Conservation (phyloP, 2,329 filamentous ascomycete genomes). For the Madurella fahalii region DNA sequence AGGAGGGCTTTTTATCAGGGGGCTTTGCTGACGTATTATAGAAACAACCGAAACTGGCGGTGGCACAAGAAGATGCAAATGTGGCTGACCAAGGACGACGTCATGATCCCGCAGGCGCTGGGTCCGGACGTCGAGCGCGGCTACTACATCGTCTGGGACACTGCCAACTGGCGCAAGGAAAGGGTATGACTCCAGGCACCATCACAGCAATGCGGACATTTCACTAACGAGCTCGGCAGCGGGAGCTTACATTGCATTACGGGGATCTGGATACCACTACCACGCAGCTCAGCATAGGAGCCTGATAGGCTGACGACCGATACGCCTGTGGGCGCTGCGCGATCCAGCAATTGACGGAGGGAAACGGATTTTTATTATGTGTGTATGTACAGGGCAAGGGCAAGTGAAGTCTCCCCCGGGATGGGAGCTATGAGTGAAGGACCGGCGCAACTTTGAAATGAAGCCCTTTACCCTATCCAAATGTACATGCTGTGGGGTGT, state of each 20-base stretch:
- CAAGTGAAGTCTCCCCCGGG: not conserved
- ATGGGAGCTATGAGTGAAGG: not conserved
- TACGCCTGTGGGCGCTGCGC: not conserved
- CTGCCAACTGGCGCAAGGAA: slow-evolving; percentile 58
- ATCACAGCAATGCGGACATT: not conserved
- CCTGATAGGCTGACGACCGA: not conserved
- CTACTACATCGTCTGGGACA: slow-evolving; percentile 64
- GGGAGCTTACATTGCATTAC: slow-evolving; percentile 59
- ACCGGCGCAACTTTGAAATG: not conserved
- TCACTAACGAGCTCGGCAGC: slow-evolving; percentile 37
- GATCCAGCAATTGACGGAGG: not conserved
- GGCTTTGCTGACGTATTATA: slow-evolving; percentile 28
- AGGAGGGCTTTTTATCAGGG: slow-evolving; percentile 10
- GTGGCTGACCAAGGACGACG: slow-evolving; percentile 65
- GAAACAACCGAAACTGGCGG: slow-evolving; percentile 61
- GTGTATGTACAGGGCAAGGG: not conserved
- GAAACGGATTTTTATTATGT: not conserved
- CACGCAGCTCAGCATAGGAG: slow-evolving; percentile 12
- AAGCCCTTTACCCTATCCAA: too few species aligned
- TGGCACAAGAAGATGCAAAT: slow-evolving; percentile 65
- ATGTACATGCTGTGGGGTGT: not conserved
- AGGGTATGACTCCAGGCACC: slow-evolving; percentile 44
- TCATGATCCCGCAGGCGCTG: slow-evolving; percentile 58
- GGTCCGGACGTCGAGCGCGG: slow-evolving; percentile 58
- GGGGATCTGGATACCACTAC: slow-evolving; percentile 44